These are phyloP conservation scores for Tetrahymena malaccensis DNA, from an alignment of 73 alveolate species.

Conservation along the genomic window DNA sequence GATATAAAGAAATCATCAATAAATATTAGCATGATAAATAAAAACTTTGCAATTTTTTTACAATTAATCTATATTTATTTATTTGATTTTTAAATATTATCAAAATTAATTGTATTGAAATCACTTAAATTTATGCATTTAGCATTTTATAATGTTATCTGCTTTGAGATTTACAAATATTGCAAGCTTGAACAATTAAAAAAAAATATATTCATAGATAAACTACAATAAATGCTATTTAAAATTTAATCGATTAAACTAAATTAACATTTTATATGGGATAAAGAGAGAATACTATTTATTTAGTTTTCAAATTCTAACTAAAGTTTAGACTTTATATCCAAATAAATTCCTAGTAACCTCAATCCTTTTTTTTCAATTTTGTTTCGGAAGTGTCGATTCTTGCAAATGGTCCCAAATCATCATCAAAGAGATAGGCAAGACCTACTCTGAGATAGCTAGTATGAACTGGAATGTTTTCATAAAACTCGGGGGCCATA, in stretches of 20 bases:
- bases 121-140: no score
- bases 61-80: no score
- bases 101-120: no score
- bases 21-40: no score
- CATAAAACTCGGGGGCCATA: slow-evolving; percentile 61
- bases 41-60: no score
- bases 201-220: no score
- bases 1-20: no score
- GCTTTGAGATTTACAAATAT: neutral
- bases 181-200: neutral
- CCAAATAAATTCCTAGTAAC: neutral
- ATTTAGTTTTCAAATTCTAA: neutral
- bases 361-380: neutral
- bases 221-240: neutral
- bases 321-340: neutral
- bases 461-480: slow-evolving; percentile 40
- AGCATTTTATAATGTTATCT: no score
- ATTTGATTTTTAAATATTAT: no score
- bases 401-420: slow-evolving; percentile 40
- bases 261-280: no score
- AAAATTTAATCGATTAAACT: no score
- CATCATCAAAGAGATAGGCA: slow-evolving; percentile 43
- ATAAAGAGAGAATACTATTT: neutral
- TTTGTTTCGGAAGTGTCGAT: neutral
- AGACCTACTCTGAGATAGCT: slow-evolving; percentile 27